These are phyloP conservation scores for Wickerhamomyces tratensis DNA, from an alignment of 805 yeast genomes.

Conservation along the genomic window DNA sequence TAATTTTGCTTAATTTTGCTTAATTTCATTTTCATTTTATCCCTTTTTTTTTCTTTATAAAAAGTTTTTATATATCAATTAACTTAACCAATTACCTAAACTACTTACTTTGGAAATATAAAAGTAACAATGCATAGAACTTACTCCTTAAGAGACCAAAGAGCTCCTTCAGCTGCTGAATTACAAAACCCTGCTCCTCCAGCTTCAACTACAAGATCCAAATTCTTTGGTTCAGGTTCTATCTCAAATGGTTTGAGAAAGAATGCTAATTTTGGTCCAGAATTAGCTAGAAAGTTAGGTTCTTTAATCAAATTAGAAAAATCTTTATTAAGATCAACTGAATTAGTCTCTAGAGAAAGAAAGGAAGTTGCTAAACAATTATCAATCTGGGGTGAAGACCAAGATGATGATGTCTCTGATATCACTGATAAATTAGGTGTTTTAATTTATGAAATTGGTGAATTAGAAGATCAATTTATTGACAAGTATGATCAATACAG, in stretches of 20 bases:
- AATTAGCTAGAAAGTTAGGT: conserved; percentile 83
- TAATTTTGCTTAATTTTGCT: no score
- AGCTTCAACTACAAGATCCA: conserved; percentile 61
- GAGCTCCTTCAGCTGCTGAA: conserved; percentile 80
- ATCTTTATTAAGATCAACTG: conserved; percentile 89
- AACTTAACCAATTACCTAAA: no score
- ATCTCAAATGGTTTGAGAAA: conserved; percentile 66
- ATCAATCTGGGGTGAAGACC: conserved; percentile 96
- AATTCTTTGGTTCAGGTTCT: conserved; percentile 68
- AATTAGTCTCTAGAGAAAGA: conserved; percentile 88
- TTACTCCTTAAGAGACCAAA: conserved; percentile 65
- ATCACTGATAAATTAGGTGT: conserved; percentile 97
- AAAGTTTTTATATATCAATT: no score
- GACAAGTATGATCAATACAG: conserved; percentile 98
- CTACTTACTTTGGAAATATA: no score
- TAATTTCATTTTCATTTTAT: no score
- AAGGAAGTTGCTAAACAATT: conserved; percentile 95
- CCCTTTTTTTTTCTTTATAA: no score
- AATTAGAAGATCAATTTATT: conserved; percentile 95
- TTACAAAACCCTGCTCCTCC: conserved; percentile 77
- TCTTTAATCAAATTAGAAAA: conserved; percentile 94
- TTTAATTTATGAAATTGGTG: conserved; percentile 90
- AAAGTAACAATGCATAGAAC: conserved; percentile 61
- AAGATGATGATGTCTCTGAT: conserved; percentile 95
- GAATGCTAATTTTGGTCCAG: conserved; percentile 84